phyloP scores from a whole-genome alignment of 2,329 filamentous ascomycete species.

The Aspergillus caelatus region DNA sequence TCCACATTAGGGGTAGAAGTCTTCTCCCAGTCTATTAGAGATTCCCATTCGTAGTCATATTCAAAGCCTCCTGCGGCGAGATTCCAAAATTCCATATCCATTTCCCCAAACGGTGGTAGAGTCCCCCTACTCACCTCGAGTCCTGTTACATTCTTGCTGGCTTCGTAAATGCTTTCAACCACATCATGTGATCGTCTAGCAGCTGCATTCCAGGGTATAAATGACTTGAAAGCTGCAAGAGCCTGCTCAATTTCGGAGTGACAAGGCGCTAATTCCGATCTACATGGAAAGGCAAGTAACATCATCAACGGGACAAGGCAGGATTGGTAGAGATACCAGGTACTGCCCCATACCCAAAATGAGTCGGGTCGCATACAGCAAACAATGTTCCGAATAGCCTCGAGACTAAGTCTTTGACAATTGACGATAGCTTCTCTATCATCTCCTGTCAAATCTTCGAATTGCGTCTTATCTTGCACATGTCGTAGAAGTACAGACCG shows the following conservation, averaged over 20 bases:
- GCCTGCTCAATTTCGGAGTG: neutral
- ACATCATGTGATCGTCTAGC: neutral
- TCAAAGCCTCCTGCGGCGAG: too few relatives aligned
- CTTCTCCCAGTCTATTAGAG: too few relatives aligned
- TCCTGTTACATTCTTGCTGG: neutral
- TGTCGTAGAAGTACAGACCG: neutral
- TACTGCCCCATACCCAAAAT: conserved; percentile 10
- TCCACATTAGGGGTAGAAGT: too few relatives aligned
- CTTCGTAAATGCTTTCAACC: neutral
- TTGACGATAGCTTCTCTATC: neutral
- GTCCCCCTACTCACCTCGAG: neutral
- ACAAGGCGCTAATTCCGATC: neutral
- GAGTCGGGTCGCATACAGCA: conserved; percentile 7
- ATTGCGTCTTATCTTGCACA: neutral
- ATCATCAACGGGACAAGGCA: conserved; percentile 11
- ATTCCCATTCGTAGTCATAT: too few relatives aligned
- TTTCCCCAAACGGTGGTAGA: neutral
- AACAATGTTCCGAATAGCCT: conserved; percentile 11
- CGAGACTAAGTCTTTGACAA: conserved; percentile 1
- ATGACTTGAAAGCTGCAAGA: neutral
- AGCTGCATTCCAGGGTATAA: neutral
- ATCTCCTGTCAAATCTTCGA: neutral
- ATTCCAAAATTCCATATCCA: neutral
- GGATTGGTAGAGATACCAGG: conserved; percentile 15
- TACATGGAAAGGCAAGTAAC: neutral